These are phyloP conservation scores for Aspergillus novoparasiticus DNA, from an alignment of 2,329 filamentous ascomycete species.

Conservation along the genomic window DNA sequence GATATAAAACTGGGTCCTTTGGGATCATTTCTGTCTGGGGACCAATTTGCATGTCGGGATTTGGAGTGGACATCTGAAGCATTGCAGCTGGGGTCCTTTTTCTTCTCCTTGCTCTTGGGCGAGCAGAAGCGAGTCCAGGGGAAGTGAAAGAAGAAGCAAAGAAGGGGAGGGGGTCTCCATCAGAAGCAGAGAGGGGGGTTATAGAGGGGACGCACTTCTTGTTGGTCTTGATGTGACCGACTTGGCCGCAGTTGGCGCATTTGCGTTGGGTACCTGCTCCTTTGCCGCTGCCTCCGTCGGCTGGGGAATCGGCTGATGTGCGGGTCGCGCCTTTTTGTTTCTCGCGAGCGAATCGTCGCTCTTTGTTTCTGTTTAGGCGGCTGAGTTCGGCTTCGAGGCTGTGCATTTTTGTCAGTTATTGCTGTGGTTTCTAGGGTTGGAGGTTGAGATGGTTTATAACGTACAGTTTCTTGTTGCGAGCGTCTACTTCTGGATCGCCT, in stretches of 20 bases:
- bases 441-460: slow-evolving; percentile 16
- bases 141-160: slow-evolving; percentile 30
- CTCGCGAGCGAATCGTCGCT: slow-evolving; percentile 85
- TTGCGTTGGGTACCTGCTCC: slow-evolving; percentile 72
- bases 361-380: slow-evolving; percentile 87
- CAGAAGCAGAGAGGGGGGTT: slow-evolving; percentile 9
- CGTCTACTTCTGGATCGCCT: slow-evolving; percentile 67
- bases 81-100: not conserved
- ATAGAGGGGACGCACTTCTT: slow-evolving; percentile 71
- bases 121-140: not conserved
- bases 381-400: slow-evolving; percentile 75
- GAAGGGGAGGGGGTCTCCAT: slow-evolving; percentile 12
- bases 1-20: not conserved
- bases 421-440: not conserved
- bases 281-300: slow-evolving; percentile 60
- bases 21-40: not conserved
- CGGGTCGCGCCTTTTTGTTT: slow-evolving; percentile 72
- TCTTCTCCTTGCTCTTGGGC: not conserved
- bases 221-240: slow-evolving; percentile 98
- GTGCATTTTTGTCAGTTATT: slow-evolving; percentile 1
- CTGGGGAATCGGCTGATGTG: slow-evolving; percentile 47
- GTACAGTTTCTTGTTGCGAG: slow-evolving; percentile 61
- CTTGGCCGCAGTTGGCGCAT: slow-evolving; percentile 95
- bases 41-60: not conserved
- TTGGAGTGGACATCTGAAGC: not conserved